Percentiles rank a stretch among this genome's conserved stretches.
These are phyloP conservation scores for Neobulgaria alba DNA, from an alignment of 2,329 filamentous ascomycete species.

Conservation along the genomic window DNA sequence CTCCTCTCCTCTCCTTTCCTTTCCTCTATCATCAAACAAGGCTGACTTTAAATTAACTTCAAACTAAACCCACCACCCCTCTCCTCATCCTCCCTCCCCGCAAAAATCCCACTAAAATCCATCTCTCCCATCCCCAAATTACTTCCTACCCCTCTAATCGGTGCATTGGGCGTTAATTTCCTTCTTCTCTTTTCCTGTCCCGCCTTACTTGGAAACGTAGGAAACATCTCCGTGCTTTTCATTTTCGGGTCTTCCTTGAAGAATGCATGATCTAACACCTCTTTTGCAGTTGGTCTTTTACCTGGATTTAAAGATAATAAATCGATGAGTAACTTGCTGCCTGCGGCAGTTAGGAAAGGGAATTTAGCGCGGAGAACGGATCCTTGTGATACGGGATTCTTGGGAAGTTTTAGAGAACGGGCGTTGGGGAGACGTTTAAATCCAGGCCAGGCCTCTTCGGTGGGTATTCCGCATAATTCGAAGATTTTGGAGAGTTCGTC, in stretches of 20 bases:
- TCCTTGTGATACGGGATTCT: constrained; percentile 31
- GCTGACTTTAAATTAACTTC: constrained; percentile 45
- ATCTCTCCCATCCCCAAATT: constrained; percentile 44
- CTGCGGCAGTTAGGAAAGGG: constrained; percentile 69
- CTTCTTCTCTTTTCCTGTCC: constrained; percentile 75
- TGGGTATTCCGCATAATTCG: constrained; percentile 78
- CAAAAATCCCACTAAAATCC: constrained; percentile 66
- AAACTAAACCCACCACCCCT: constrained; percentile 57
- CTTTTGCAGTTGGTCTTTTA: constrained; percentile 58
- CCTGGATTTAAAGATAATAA: constrained; percentile 70
- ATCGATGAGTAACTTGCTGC: constrained; percentile 57
- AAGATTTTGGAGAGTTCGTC: constrained; percentile 86
- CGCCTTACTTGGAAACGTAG: constrained; percentile 92
- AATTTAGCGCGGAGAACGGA: constrained; percentile 68
- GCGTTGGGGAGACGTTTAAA: constrained; percentile 87
- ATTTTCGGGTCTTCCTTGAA: constrained; percentile 85
- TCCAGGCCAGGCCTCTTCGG: constrained; percentile 72
- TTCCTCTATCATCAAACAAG: no score
- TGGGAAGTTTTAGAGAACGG: constrained; percentile 63
- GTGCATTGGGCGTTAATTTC: constrained; percentile 72
- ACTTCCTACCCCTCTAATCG: constrained; percentile 67
- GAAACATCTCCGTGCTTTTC: constrained; percentile 87
- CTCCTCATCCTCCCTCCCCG: constrained; percentile 55
- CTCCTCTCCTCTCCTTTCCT: no score
- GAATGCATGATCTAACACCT: constrained; percentile 73